These are phyloP conservation scores for Myriosclerotinia curreyana DNA, from an alignment of 2,329 filamentous ascomycete genomes.

Conservation along the genomic window DNA sequence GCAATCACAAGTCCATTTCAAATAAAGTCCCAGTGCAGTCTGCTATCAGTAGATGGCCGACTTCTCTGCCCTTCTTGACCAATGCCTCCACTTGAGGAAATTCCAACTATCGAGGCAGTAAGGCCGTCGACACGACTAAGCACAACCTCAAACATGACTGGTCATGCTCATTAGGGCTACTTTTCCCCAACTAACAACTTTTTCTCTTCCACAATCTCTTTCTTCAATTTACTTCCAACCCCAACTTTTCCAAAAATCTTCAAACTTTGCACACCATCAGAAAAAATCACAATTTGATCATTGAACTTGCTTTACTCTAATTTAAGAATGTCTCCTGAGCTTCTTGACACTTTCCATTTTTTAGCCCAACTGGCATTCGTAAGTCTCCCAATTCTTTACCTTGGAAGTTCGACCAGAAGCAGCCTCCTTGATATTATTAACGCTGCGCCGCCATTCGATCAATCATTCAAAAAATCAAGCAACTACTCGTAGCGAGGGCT, in stretches of 20 bases:
- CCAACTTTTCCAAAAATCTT: neutral
- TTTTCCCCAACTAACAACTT: neutral
- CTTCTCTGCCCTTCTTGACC: neutral
- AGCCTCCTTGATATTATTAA: neutral
- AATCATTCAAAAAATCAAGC: neutral
- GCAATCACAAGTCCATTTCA: neutral
- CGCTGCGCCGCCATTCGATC: neutral
- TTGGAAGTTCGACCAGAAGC: neutral
- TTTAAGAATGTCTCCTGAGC: neutral
- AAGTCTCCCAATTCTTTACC: neutral
- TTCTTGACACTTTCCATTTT: neutral
- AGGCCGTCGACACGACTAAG: neutral
- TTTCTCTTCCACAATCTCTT: neutral
- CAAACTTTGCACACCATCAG: neutral
- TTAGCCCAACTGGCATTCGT: neutral
- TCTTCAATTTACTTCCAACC: neutral
- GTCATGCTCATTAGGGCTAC: neutral
- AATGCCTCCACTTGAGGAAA: neutral
- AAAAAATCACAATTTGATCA: neutral
- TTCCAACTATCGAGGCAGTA: neutral
- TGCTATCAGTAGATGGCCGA: neutral
- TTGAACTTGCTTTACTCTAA: neutral
- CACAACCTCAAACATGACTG: neutral
- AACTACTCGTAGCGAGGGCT: neutral
- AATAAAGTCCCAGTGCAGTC: neutral